A percentile compares a stretch with the other conserved stretches of the same genome.
Conservation (phyloP, 352 stramenopile genomes). For the Phytophthora constricta region DNA sequence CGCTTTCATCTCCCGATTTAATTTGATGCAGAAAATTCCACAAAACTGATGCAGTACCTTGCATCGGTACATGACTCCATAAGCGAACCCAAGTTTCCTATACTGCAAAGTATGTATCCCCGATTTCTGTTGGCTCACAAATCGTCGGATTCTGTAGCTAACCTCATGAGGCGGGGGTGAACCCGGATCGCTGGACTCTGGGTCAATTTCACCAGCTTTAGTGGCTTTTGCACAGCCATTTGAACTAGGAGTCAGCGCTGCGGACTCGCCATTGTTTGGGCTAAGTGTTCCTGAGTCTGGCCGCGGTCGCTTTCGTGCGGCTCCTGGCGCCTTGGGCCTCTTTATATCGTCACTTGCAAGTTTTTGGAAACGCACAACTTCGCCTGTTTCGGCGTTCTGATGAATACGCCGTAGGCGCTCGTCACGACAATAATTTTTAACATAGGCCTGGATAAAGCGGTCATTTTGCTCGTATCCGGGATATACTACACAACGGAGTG, state of each 20-base stretch:
- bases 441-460: conserved; percentile 69
- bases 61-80: conserved; percentile 85
- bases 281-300: conserved; percentile 3
- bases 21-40: conserved; percentile 69
- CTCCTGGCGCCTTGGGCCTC: conserved; percentile 8
- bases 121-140: conserved; percentile 66
- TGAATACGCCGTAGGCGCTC: conserved; percentile 75
- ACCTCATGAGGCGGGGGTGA: conserved; percentile 43
- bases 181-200: conserved; percentile 9
- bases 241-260: conserved; percentile 5
- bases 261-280: neutral
- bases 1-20: conserved; percentile 45
- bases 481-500: conserved; percentile 70
- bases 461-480: conserved; percentile 76
- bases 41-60: conserved; percentile 81
- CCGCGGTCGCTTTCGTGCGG: conserved; percentile 34
- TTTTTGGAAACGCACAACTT: conserved; percentile 61
- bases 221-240: conserved; percentile 5
- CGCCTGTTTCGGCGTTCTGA: conserved; percentile 60
- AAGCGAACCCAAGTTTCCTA: conserved; percentile 77
- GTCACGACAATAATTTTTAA: conserved; percentile 81
- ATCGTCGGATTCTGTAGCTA: conserved; percentile 74
- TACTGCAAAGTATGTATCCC: conserved; percentile 72
- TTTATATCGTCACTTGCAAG: conserved; percentile 52
- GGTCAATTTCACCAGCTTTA: conserved; percentile 23